phyloP scores from a whole-genome alignment of 1,139 yeast species.

The Debaryomyces nepalensis region DNA sequence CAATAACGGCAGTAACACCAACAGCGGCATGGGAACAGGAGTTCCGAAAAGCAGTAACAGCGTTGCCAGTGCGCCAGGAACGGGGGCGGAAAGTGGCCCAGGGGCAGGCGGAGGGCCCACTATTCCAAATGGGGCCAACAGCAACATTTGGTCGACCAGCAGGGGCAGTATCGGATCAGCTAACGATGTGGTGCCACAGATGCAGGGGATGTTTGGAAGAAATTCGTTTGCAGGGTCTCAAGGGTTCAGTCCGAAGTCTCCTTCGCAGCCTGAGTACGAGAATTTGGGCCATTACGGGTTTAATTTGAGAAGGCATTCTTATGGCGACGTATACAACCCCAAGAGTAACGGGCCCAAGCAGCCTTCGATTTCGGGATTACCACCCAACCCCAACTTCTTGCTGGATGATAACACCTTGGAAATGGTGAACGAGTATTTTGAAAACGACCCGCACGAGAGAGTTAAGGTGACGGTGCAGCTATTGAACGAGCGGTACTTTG shows the following conservation, averaged over 20 bases:
- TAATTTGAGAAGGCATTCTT: slow-evolving; percentile 32
- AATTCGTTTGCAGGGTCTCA: slow-evolving; percentile 7
- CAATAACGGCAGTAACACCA: neutral
- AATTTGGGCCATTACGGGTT: slow-evolving; percentile 17
- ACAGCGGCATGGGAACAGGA: slow-evolving; percentile 5
- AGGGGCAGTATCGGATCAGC: slow-evolving; percentile 1
- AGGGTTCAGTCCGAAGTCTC: slow-evolving; percentile 15
- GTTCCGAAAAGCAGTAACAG: neutral
- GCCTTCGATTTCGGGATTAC: slow-evolving; percentile 8
- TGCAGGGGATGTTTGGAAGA: slow-evolving; percentile 5
- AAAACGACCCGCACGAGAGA: slow-evolving; percentile 44
- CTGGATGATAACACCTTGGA: slow-evolving; percentile 21
- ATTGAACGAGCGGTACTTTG: slow-evolving; percentile 30
- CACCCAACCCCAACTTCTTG: slow-evolving; percentile 4
- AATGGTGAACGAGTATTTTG: slow-evolving; percentile 42
- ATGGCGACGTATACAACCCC: slow-evolving; percentile 25
- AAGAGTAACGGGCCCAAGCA: slow-evolving; percentile 1
- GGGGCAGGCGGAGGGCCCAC: neutral
- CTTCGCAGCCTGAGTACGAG: slow-evolving; percentile 14
- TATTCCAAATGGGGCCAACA: slow-evolving; percentile 4
- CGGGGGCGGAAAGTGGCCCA: slow-evolving; percentile 1
- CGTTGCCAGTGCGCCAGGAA: slow-evolving; percentile 6
- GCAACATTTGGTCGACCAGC: slow-evolving; percentile 7
- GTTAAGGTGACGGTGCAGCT: slow-evolving; percentile 39
- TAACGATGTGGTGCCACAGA: slow-evolving; percentile 7